Conservation (phyloP, 768 basidiomycete genomes). For the Favolaschia claudopus region DNA sequence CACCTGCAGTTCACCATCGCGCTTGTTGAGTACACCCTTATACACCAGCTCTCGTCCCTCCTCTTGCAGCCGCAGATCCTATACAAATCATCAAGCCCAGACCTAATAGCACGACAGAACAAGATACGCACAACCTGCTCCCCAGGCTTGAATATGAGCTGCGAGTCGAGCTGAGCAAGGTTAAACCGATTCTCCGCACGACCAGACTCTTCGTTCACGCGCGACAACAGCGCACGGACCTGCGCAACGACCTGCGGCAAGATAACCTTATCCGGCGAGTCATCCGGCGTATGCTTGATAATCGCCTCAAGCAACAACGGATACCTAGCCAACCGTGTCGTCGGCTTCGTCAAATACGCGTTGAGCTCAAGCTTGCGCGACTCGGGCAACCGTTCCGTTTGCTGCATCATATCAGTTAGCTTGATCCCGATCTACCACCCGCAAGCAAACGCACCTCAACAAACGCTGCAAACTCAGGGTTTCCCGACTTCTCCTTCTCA, state of each 20-base stretch:
- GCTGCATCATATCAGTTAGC: conserved; percentile 48
- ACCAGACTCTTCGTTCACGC: conserved; percentile 93
- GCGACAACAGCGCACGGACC: conserved; percentile 81
- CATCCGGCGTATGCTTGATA: conserved; percentile 89
- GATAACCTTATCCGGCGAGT: conserved; percentile 82
- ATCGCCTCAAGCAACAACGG: conserved; percentile 93
- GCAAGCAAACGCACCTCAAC: conserved; percentile 78
- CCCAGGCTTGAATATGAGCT: conserved; percentile 87
- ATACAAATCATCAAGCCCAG: conserved; percentile 2
- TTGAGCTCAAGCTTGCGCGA: conserved; percentile 97
- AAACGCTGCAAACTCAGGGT: conserved; percentile 91
- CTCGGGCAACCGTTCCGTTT: conserved; percentile 91
- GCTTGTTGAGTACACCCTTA: conserved; percentile 89
- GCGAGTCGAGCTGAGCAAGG: conserved; percentile 90
- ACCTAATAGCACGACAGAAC: not conserved
- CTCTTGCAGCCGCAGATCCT: conserved; percentile 89
- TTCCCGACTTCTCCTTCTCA: conserved; percentile 96
- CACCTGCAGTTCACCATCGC: conserved; percentile 90
- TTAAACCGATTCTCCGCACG: conserved; percentile 97
- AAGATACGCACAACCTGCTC: conserved; percentile 80
- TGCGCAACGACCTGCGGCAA: conserved; percentile 81
- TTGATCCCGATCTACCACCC: not conserved
- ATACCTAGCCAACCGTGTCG: conserved; percentile 96
- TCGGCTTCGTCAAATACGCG: conserved; percentile 97
- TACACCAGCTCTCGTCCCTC: conserved; percentile 91